Conservation (phyloP, 257 asterid genomes). For the Solanum paucissectum region DNA sequence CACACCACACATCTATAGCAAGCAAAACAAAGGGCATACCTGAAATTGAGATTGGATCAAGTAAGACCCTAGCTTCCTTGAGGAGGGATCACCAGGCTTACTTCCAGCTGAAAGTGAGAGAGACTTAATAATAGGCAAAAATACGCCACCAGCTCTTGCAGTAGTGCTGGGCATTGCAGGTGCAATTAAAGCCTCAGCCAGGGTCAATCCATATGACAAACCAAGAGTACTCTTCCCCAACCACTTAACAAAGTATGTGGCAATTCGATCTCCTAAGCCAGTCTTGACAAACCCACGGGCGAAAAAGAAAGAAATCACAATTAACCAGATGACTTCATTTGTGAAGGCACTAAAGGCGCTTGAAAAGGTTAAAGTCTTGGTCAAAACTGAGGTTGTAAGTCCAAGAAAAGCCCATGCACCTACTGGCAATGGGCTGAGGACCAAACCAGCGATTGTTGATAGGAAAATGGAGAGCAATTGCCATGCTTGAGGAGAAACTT, state of each 20-base stretch:
- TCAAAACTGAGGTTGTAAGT: conserved; percentile 55
- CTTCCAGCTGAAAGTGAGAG: conserved; percentile 82
- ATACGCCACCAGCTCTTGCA: conserved; percentile 95
- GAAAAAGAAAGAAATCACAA: conserved; percentile 83
- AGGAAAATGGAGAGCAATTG: conserved; percentile 72
- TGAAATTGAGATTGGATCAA: conserved; percentile 82
- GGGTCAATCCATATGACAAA: conserved; percentile 74
- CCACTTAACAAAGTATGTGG: conserved; percentile 81
- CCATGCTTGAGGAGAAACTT: conserved; percentile 84
- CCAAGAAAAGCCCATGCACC: conserved; percentile 96
- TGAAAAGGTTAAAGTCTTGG: conserved; percentile 56
- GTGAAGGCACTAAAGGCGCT: conserved; percentile 82
- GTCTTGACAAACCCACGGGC: conserved; percentile 95
- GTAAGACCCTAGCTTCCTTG: conserved; percentile 75
- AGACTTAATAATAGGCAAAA: conserved; percentile 82
- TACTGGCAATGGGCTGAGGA: conserved; percentile 78
- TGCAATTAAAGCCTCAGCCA: conserved; percentile 88
- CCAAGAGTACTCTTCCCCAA: conserved; percentile 90
- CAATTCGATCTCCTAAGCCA: conserved; percentile 83
- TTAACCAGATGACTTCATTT: conserved; percentile 85
- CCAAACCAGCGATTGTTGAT: conserved; percentile 83
- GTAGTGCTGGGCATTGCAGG: conserved; percentile 99
- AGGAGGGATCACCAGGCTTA: conserved; percentile 62
- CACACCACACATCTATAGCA: background rate
- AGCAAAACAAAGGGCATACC: conserved; percentile 26